These are phyloP conservation scores for Paecilomyces sp. DNA, from an alignment of 2,329 filamentous ascomycete species.

Conservation along the genomic window DNA sequence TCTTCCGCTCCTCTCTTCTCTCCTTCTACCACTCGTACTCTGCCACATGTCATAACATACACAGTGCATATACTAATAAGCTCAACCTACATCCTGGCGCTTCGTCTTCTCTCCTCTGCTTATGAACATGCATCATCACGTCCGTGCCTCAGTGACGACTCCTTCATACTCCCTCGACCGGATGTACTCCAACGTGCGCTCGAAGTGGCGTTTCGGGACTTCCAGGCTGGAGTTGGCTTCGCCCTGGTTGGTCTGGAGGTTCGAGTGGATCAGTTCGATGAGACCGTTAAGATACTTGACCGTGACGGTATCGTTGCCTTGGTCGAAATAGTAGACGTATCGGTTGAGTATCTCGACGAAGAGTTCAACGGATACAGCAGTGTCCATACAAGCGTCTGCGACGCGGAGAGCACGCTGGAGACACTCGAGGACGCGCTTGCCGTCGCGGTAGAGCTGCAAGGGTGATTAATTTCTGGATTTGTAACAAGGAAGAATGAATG, in stretches of 20 bases:
- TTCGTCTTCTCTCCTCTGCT: neutral
- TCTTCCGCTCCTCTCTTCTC: neutral
- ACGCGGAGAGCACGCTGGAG: conserved; percentile 91
- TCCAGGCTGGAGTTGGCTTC: conserved; percentile 66
- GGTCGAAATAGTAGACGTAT: conserved; percentile 99
- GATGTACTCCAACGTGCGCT: conserved; percentile 92
- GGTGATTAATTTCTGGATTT: conserved; percentile 10
- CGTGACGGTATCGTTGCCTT: conserved; percentile 96
- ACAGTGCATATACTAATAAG: neutral
- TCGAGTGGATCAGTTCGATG: conserved; percentile 96
- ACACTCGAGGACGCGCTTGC: conserved; percentile 93
- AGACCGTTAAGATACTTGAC: conserved; percentile 97
- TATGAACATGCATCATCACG: conserved; percentile 9
- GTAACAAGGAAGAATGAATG: neutral
- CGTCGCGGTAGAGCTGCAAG: conserved; percentile 84
- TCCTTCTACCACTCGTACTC: neutral
- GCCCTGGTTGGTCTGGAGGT: conserved; percentile 73
- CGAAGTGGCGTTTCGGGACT: conserved; percentile 86
- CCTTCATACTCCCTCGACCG: conserved; percentile 87
- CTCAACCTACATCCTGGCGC: neutral
- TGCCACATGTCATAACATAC: neutral
- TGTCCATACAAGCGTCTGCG: conserved; percentile 98
- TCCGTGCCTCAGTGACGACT: conserved; percentile 63
- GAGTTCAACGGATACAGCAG: conserved; percentile 89
- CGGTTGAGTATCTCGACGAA: conserved; percentile 98